Evolutionary conservation across 352 stramenopile species (phyloP).

Genomic region (Globisporangium recalcitrans): DNA sequence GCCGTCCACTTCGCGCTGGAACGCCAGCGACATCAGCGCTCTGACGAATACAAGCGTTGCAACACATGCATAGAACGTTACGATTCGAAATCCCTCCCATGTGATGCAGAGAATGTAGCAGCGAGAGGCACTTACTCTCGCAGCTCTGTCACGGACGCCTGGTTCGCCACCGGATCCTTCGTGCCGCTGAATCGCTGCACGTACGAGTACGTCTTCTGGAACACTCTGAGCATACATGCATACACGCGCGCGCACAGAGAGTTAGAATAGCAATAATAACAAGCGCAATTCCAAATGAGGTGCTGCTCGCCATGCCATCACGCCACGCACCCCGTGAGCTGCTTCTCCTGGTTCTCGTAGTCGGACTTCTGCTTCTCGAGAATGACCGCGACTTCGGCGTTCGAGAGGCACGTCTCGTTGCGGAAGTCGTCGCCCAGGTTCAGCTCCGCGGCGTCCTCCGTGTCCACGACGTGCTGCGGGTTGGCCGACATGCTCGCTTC

Average conservation of each 20-base stretch:
- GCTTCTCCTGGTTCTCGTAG: constrained; percentile 90
- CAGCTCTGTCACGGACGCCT: constrained; percentile 85
- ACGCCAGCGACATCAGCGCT: constrained; percentile 81
- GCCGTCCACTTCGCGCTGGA: constrained; percentile 71
- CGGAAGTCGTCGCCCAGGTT: constrained; percentile 87
- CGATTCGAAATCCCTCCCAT: not conserved
- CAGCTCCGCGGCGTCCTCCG: constrained; percentile 86
- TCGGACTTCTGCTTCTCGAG: constrained; percentile 88
- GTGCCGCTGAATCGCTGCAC: constrained; percentile 89
- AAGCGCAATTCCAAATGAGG: constrained; percentile 2
- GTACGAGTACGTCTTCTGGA: constrained; percentile 91
- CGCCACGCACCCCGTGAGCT: constrained; percentile 61
- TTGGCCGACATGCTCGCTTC: constrained; percentile 56
- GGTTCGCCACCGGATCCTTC: constrained; percentile 89
- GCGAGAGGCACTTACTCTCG: constrained; percentile 57
- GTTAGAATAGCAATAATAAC: not conserved
- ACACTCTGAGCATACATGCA: constrained; percentile 44
- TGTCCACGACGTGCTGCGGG: constrained; percentile 86
- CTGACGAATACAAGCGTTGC: constrained; percentile 18
- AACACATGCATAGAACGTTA: not conserved
- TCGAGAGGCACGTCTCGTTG: constrained; percentile 86
- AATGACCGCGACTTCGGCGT: constrained; percentile 87
- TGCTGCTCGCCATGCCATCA: not conserved
- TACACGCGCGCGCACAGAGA: not conserved
- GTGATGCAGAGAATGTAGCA: not conserved